Conservation (phyloP, 768 basidiomycete species). For the Suillus placidus region DNA sequence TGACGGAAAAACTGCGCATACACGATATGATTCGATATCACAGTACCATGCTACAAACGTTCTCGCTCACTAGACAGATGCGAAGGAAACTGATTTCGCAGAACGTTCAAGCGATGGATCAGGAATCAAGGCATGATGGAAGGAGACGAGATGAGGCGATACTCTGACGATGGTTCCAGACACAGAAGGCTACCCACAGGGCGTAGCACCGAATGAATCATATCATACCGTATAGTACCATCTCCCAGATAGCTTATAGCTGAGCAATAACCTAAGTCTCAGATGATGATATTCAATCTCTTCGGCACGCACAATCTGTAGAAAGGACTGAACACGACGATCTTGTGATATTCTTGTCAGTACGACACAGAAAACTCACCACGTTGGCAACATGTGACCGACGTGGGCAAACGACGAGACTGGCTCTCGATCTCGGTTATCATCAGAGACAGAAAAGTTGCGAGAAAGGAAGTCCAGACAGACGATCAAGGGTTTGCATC, state of each 20-base stretch:
- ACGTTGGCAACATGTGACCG: slow-evolving; percentile 72
- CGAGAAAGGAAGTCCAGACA: slow-evolving; percentile 12
- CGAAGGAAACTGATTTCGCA: background rate
- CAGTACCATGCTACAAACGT: background rate
- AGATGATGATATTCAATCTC: background rate
- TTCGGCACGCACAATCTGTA: slow-evolving; percentile 51
- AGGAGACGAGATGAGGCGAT: slow-evolving; percentile 42
- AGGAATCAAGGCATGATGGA: slow-evolving; percentile 15
- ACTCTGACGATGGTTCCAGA: slow-evolving; percentile 63
- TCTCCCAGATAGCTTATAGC: slow-evolving; percentile 67
- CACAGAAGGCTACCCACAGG: slow-evolving; percentile 65
- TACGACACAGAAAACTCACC: slow-evolving; percentile 43
- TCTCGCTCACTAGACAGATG: background rate
- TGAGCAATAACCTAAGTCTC: slow-evolving; percentile 28
- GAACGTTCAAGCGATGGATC: slow-evolving; percentile 7
- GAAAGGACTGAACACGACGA: slow-evolving; percentile 49
- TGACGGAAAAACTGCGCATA: background rate
- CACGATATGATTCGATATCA: background rate
- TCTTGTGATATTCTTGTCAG: no score
- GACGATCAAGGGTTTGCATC: background rate
- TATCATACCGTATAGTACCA: slow-evolving; percentile 51
- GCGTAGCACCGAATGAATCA: slow-evolving; percentile 75
- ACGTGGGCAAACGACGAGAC: slow-evolving; percentile 53
- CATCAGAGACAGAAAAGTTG: slow-evolving; percentile 28
- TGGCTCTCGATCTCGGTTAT: slow-evolving; percentile 35